These are phyloP conservation scores for Fusarium incarnatum DNA, from an alignment of 2,329 filamentous ascomycete genomes.

Conservation along the genomic window DNA sequence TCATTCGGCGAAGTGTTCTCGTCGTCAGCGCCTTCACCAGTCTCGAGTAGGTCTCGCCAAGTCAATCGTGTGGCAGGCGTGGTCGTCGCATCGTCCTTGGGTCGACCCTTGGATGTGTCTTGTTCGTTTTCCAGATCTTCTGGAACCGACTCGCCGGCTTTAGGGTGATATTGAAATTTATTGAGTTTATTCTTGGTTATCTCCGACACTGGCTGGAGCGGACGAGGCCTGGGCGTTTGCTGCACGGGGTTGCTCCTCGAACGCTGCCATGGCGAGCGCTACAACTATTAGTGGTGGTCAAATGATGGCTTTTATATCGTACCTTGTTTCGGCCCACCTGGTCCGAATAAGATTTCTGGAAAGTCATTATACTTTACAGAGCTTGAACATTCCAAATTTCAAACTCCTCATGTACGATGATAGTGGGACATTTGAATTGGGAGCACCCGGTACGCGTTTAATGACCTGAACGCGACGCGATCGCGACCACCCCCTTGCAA, in stretches of 20 bases:
- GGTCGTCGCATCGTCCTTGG: slow-evolving; percentile 41
- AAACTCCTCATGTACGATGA: slow-evolving; percentile 32
- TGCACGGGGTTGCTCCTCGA: slow-evolving; percentile 63
- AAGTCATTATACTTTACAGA: slow-evolving; percentile 49
- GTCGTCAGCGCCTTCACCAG: slow-evolving; percentile 55
- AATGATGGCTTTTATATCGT: slow-evolving; percentile 18
- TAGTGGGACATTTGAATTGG: slow-evolving; percentile 28
- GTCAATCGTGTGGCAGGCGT: slow-evolving; percentile 66
- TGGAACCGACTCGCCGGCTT: slow-evolving; percentile 31
- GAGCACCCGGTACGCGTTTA: slow-evolving; percentile 44
- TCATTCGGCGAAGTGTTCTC: slow-evolving; percentile 69
- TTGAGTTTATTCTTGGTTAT: slow-evolving; percentile 71
- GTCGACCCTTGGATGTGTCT: not conserved
- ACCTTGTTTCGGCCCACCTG: slow-evolving; percentile 51
- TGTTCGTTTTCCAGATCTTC: slow-evolving; percentile 34
- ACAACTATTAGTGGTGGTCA: slow-evolving; percentile 42
- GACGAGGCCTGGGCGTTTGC: slow-evolving; percentile 51
- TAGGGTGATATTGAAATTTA: slow-evolving; percentile 61
- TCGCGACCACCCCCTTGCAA: slow-evolving; percentile 21
- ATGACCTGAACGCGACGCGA: slow-evolving; percentile 44
- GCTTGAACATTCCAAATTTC: slow-evolving; percentile 31
- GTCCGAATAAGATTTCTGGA: slow-evolving; percentile 58
- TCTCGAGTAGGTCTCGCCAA: slow-evolving; percentile 69
- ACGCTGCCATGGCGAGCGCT: slow-evolving; percentile 64
- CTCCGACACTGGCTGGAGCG: slow-evolving; percentile 65